Evolutionary conservation across 257 asterid species (phyloP).

Genomic region (Paraleonurus japonicus): DNA sequence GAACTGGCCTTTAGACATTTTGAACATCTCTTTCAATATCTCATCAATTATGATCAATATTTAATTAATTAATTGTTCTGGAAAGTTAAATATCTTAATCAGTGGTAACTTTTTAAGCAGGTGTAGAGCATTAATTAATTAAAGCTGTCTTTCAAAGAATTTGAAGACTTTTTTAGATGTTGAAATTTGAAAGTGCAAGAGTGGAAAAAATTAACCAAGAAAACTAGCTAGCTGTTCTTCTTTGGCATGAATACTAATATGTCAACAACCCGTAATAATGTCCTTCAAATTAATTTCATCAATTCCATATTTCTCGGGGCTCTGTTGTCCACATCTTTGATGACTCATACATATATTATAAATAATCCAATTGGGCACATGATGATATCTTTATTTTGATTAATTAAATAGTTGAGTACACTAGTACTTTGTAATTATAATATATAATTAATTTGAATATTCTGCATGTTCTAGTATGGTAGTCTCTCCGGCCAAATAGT

Average conservation of each 20-base stretch:
- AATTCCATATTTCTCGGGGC: conserved; percentile 37
- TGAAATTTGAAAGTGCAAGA: conserved; percentile 33
- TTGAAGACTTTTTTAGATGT: conserved; percentile 32
- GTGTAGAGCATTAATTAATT: conserved; percentile 21
- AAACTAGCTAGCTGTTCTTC: neutral
- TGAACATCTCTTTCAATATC: conserved; percentile 25
- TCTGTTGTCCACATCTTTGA: neutral
- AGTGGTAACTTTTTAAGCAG: conserved; percentile 29
- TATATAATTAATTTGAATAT: neutral
- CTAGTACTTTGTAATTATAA: too few relatives aligned
- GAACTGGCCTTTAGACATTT: conserved; percentile 48
- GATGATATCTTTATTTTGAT: conserved; percentile 5
- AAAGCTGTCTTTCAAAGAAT: conserved; percentile 17
- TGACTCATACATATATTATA: conserved; percentile 13
- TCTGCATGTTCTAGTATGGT: neutral
- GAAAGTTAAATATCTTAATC: neutral
- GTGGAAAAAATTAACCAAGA: conserved; percentile 25
- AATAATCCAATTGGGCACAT: conserved; percentile 23
- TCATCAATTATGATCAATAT: conserved; percentile 29
- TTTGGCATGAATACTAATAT: conserved; percentile 2
- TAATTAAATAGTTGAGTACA: neutral
- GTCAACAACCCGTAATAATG: conserved; percentile 27
- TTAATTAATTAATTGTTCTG: neutral
- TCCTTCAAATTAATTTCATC: neutral
- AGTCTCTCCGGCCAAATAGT: conserved; percentile 30